Percentiles rank a stretch among this genome's conserved stretches.
Conservation (phyloP, 176 grass and related monocot genomes). For the Musa beccarii region DNA sequence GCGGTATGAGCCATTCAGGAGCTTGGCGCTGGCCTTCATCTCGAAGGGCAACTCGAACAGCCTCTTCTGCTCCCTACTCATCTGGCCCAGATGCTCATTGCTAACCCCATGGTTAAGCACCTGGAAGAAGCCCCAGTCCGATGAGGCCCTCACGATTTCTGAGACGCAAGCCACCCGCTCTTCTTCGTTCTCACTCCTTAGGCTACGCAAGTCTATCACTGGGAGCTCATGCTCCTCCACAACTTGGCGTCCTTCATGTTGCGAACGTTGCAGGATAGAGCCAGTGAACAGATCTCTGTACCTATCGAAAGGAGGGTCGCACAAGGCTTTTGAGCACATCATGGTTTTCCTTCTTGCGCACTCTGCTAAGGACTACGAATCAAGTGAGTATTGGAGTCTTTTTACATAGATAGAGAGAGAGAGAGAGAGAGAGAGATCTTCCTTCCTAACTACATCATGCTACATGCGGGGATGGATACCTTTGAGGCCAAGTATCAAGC, state of each 20-base stretch:
- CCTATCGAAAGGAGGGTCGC: neutral
- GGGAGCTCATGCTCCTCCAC: constrained; percentile 9
- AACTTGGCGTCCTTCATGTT: neutral
- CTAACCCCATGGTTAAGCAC: constrained; percentile 21
- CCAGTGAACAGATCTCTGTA: neutral
- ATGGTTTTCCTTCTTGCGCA: neutral
- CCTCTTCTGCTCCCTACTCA: constrained; percentile 9
- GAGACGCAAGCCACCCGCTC: neutral
- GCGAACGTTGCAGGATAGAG: neutral
- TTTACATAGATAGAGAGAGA: neutral
- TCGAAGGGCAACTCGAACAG: constrained; percentile 27
- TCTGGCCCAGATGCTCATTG: neutral
- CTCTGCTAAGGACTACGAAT: neutral
- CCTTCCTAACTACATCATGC: neutral
- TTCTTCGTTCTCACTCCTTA: neutral
- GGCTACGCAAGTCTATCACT: neutral
- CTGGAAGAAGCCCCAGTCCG: constrained; percentile 17
- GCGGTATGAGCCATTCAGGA: constrained; percentile 67
- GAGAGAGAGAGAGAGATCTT: neutral
- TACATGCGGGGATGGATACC: too few species aligned
- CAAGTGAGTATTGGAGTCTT: neutral
- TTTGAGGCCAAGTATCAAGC: too few species aligned
- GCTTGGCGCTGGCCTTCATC: constrained; percentile 34
- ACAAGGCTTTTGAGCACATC: neutral
- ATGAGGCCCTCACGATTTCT: neutral